Conservation (phyloP, 2,329 filamentous ascomycete species). For the Penicillium sp. region DNA sequence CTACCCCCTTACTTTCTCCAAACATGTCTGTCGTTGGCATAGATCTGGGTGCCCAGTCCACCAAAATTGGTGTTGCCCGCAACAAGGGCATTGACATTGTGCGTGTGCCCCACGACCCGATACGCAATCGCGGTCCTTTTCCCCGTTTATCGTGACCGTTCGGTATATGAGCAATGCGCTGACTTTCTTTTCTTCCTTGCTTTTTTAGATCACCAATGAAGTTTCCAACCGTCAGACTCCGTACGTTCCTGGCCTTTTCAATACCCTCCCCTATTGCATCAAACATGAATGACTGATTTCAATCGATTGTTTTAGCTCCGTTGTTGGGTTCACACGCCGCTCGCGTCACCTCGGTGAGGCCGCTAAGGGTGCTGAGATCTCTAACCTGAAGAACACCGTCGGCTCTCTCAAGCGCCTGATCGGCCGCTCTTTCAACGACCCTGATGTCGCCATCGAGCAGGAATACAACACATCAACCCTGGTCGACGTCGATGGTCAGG, state of each 20-base stretch:
- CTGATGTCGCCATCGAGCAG: slow-evolving; percentile 91
- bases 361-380: slow-evolving; percentile 98
- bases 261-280: not conserved
- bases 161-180: slow-evolving; percentile 8
- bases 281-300: slow-evolving; percentile 19
- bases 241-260: slow-evolving; percentile 61
- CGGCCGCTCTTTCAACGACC: slow-evolving; percentile 82
- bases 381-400: slow-evolving; percentile 99
- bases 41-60: slow-evolving; percentile 96
- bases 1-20: slow-evolving; percentile 23
- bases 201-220: slow-evolving; percentile 87
- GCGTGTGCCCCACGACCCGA: slow-evolving; percentile 61
- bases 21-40: slow-evolving; percentile 72
- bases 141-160: not conserved
- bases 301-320: slow-evolving; percentile 60
- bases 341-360: slow-evolving; percentile 90
- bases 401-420: slow-evolving; percentile 87
- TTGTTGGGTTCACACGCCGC: slow-evolving; percentile 95
- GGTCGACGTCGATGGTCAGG: slow-evolving; percentile 88
- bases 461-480: slow-evolving; percentile 84
- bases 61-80: slow-evolving; percentile 93
- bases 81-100: slow-evolving; percentile 99
- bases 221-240: slow-evolving; percentile 97
- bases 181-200: slow-evolving; percentile 13
- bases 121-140: not conserved